Evolutionary conservation across 805 yeast species (phyloP).

Genomic region (Wickerhamiella dianesei): DNA sequence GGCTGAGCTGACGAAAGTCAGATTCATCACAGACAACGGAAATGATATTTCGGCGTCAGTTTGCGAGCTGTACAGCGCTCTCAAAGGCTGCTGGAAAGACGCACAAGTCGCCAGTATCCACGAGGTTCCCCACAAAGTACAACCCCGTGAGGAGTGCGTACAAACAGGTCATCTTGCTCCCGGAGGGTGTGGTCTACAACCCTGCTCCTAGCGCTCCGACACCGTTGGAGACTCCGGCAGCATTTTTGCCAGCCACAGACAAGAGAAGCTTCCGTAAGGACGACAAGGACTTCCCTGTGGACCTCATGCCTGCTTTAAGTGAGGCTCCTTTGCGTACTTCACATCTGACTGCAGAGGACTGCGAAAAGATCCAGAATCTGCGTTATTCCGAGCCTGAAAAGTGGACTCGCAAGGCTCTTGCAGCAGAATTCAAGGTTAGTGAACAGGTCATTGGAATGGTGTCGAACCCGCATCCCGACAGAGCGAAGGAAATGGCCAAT

Average conservation of each 20-base stretch:
- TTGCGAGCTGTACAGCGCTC: not conserved
- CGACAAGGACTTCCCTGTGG: slow-evolving; percentile 14
- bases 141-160: slow-evolving; percentile 51
- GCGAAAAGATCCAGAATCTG: slow-evolving; percentile 41
- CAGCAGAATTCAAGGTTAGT: slow-evolving; percentile 43
- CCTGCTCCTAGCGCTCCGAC: slow-evolving; percentile 55
- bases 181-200: slow-evolving; percentile 46
- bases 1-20: not conserved
- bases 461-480: slow-evolving; percentile 29
- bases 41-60: not conserved
- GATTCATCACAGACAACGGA: not conserved
- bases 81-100: not conserved
- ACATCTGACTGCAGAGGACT: slow-evolving; percentile 44
- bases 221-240: slow-evolving; percentile 47
- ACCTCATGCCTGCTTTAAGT: slow-evolving; percentile 27
- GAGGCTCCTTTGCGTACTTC: slow-evolving; percentile 32
- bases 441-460: slow-evolving; percentile 41
- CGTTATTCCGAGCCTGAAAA: slow-evolving; percentile 44
- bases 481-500: slow-evolving; percentile 33
- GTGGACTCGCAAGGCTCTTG: slow-evolving; percentile 52
- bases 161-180: slow-evolving; percentile 44
- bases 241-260: slow-evolving; percentile 48
- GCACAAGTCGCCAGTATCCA: slow-evolving; percentile 13
- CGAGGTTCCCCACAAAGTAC: slow-evolving; percentile 40
- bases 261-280: slow-evolving; percentile 35